Base-by-base conservation (phyloP, 1,284 basidiomycete genomes). In the Athelia psychrophila region DNA sequence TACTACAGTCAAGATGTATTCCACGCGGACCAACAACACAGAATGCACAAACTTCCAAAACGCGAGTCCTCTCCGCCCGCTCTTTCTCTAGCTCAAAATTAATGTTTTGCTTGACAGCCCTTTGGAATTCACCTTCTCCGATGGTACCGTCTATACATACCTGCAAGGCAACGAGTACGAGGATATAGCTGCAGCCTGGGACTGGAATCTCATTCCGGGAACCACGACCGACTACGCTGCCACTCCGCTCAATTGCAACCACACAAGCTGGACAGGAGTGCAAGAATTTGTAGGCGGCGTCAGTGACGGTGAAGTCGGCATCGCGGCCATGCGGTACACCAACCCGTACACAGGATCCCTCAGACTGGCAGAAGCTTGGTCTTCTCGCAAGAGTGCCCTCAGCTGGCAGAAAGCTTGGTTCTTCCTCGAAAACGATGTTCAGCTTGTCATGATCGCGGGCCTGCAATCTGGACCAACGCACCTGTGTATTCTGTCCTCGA, bases 121-220 rank as follows among this genome's bases (percentile, higher is more conserved):
- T 69, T 78, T 15, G 86, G 85, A 0, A 86, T 87, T 66, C 85
- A 88, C 58, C 71, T 88, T n/a, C 3, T 74, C 83, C 1, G 84
- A 88, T 55, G 86, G 86, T 0, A 75, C 77, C 0, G 63, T 81
- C 5, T 86, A 83, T 65, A 85, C 81, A 5, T 85, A 88, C 64
- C 57, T 83, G 33, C 65, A 72, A 24, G 86, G 86, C 2, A 69
- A 78, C 52, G 86, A 88, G 65, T 88, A 88, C 63, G 79, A 82
- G 61, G 83, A 88, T 59, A 84, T 88, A 20, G 71, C 77, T 8
- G 84, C 79, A 1, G 73, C 79, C 2, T 87, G 84, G 85, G 84
- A 89, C 61, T 89, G 85, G 85, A 79, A 86, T 58, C 68, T 86
- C 15, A 80, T 88, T 42, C 86, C 86, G 3, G 86, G 86, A 1